phyloP scores from a whole-genome alignment of 2,329 filamentous ascomycete genomes.

The Scytalidium lignicola region DNA sequence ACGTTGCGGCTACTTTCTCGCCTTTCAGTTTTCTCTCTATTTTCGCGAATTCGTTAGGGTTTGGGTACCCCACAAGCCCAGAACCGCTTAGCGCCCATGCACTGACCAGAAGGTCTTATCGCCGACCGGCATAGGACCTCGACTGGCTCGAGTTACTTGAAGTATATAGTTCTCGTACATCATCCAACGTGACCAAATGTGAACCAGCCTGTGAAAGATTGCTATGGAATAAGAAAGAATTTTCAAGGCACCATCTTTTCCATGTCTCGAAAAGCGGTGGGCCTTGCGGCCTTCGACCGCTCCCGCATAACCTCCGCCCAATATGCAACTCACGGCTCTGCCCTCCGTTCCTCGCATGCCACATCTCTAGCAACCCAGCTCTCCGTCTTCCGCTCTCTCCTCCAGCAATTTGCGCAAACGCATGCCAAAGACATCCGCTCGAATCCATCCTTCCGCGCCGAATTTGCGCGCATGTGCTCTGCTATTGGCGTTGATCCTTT shows the following conservation, averaged over 20 bases:
- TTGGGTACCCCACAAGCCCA: slow-evolving; percentile 2
- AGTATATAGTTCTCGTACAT: too few species aligned
- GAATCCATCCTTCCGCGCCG: slow-evolving; percentile 88
- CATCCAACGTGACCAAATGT: too few species aligned
- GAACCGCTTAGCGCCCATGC: slow-evolving; percentile 6
- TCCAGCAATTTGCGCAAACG: slow-evolving; percentile 92
- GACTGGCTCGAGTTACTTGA: too few species aligned
- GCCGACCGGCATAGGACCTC: too few species aligned
- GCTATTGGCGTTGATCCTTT: slow-evolving; percentile 95
- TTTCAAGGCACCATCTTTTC: slow-evolving; percentile 4
- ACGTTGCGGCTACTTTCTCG: not conserved
- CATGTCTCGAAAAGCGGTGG: slow-evolving; percentile 78
- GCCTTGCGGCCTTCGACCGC: slow-evolving; percentile 84
- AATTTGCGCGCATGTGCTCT: slow-evolving; percentile 97
- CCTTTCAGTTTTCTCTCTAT: not conserved
- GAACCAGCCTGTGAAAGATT: too few species aligned
- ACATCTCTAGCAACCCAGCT: slow-evolving; percentile 88
- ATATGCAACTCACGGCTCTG: slow-evolving; percentile 84
- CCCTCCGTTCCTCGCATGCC: slow-evolving; percentile 78
- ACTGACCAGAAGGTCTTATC: slow-evolving; percentile 1
- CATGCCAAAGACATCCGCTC: slow-evolving; percentile 95
- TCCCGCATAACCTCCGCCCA: slow-evolving; percentile 79
- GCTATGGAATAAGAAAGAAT: not conserved
- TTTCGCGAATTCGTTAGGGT: slow-evolving; percentile 1
- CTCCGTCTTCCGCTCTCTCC: slow-evolving; percentile 88